phyloP scores from a whole-genome alignment of 2,329 filamentous ascomycete genomes.

The Arthrobotrys musiformis region DNA sequence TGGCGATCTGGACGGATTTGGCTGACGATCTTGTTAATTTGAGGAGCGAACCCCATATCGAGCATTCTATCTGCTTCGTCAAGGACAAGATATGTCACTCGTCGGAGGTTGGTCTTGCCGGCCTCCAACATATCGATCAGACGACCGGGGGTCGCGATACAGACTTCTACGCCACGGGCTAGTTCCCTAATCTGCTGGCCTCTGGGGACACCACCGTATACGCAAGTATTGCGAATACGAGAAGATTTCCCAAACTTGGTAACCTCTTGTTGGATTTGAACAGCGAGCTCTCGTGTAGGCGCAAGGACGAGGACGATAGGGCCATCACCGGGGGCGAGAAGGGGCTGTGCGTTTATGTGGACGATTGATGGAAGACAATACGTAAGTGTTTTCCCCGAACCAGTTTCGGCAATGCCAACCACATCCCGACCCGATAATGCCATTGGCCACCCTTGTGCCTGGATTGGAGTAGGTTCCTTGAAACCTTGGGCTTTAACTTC shows the following conservation, averaged over 20 bases:
- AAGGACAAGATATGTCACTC: conserved; percentile 92
- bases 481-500: conserved; percentile 99
- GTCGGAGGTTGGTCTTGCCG: conserved; percentile 87
- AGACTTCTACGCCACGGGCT: conserved; percentile 93
- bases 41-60: conserved; percentile 96
- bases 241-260: conserved; percentile 99
- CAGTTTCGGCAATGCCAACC: conserved; percentile 98
- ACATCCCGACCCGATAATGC: conserved; percentile 97
- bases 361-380: conserved; percentile 98
- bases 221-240: conserved; percentile 96
- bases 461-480: conserved; percentile 90
- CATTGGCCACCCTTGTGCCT: conserved; percentile 99
- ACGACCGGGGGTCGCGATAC: conserved; percentile 96
- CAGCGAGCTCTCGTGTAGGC: conserved; percentile 95
- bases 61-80: conserved; percentile 99
- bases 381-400: conserved; percentile 97
- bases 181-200: conserved; percentile 96
- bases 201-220: conserved; percentile 98
- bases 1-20: conserved; percentile 93
- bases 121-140: conserved; percentile 95
- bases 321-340: conserved; percentile 92
- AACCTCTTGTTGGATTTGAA: conserved; percentile 98
- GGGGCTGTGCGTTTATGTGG: conserved; percentile 98
- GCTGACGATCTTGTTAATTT: conserved; percentile 94
- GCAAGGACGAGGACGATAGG: conserved; percentile 96